phyloP scores from a whole-genome alignment of 352 stramenopile genomes.

The Saprolegnia parasitica region DNA sequence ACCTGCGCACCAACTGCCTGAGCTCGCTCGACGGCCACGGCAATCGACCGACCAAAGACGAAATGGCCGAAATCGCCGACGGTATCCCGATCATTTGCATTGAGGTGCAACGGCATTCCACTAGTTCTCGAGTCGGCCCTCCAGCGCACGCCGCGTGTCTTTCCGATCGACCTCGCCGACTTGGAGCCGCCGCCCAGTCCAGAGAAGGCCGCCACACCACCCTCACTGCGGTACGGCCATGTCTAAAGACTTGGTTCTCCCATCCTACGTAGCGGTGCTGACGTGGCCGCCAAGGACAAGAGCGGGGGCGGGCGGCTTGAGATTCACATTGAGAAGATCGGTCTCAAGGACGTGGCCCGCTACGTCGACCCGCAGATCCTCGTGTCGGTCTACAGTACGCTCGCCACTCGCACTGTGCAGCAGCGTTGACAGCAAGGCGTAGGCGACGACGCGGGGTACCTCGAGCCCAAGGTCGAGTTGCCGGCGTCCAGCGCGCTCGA shows the following conservation, averaged over 20 bases:
- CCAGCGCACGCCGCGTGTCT: constrained; percentile 41
- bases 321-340: constrained; percentile 49
- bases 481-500: constrained; percentile 37
- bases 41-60: constrained; percentile 53
- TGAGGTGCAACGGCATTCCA: no score
- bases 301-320: not conserved
- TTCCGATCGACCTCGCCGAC: constrained; percentile 34
- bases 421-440: not conserved
- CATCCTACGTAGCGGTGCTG: not conserved
- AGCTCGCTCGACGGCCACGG: constrained; percentile 53
- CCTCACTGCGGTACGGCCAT: constrained; percentile 14
- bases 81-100: no score
- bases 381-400: constrained; percentile 54
- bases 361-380: constrained; percentile 64
- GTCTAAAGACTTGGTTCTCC: not conserved
- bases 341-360: constrained; percentile 53
- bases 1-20: constrained; percentile 49
- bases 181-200: constrained; percentile 30
- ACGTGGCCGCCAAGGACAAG: not conserved
- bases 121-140: constrained; percentile 40
- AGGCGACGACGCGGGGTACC: constrained; percentile 45
- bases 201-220: constrained; percentile 30
- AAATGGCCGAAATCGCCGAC: constrained; percentile 57
- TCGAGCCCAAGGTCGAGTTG: constrained; percentile 58
- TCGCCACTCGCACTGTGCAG: not conserved